phyloP scores from a whole-genome alignment of 352 stramenopile genomes.

The Phytophthora multivora region DNA sequence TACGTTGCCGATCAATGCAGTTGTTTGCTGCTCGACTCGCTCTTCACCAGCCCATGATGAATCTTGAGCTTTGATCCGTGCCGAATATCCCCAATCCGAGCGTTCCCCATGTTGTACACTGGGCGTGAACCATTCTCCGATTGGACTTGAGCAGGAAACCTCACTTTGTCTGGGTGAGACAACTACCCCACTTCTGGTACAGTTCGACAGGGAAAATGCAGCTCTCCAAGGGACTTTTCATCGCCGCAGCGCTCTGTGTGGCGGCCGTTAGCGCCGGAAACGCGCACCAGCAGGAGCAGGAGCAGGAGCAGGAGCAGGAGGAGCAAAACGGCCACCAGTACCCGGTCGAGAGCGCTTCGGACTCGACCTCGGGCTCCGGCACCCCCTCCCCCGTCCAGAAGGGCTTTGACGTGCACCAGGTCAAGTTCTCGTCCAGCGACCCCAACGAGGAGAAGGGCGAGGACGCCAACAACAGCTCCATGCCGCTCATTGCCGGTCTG shows the following conservation, averaged over 20 bases:
- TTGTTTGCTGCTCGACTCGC: conserved; percentile 13
- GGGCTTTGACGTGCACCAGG: conserved; percentile 45
- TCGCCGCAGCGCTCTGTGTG: conserved; percentile 29
- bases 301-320: conserved; percentile 15
- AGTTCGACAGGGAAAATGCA: conserved; percentile 29
- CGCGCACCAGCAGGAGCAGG: conserved; percentile 10
- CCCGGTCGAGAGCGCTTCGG: background rate
- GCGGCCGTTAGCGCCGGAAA: conserved; percentile 19
- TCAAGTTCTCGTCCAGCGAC: conserved; percentile 48
- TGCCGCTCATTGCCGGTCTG: conserved; percentile 36
- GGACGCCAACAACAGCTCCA: conserved; percentile 1
- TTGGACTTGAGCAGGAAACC: conserved; percentile 22
- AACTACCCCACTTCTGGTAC: background rate
- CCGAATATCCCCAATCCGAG: conserved; percentile 29
- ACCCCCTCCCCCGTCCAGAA: conserved; percentile 5
- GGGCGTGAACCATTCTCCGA: conserved; percentile 23
- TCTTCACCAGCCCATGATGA: conserved; percentile 28
- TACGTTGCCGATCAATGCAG: conserved; percentile 2
- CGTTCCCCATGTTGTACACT: conserved; percentile 3
- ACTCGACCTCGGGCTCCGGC: conserved; percentile 7
- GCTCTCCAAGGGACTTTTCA: conserved; percentile 32
- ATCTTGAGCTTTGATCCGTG: conserved; percentile 31
- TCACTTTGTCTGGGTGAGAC: conserved; percentile 3
- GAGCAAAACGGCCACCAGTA: conserved; percentile 7
- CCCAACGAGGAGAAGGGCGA: conserved; percentile 14